phyloP scores from a whole-genome alignment of 495 filamentous ascomycete genomes.

The Hypoxylon fragiforme region DNA sequence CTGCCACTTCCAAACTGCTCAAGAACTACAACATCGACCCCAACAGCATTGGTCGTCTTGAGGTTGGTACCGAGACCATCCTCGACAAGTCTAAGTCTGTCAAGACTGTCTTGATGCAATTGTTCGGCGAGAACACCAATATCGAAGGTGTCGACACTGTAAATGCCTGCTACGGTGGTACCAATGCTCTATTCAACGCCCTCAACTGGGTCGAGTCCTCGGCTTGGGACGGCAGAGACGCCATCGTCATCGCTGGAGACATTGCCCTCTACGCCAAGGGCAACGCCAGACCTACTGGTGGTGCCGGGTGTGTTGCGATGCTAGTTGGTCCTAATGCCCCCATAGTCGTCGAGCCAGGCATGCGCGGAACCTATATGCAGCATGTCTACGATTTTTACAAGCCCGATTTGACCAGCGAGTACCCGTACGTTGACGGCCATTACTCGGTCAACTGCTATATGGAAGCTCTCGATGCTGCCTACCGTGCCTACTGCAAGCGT shows the following conservation, averaged over 20 bases:
- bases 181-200: constrained; percentile 95
- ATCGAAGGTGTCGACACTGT: constrained; percentile 95
- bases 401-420: constrained; percentile 96
- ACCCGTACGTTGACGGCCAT: constrained; percentile 95
- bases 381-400: constrained; percentile 99
- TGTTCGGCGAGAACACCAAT: constrained; percentile 86
- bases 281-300: constrained; percentile 90
- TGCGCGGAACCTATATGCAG: constrained; percentile 88
- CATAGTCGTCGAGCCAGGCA: constrained; percentile 86
- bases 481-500: constrained; percentile 90
- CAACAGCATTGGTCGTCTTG: constrained; percentile 86
- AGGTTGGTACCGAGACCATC: constrained; percentile 97
- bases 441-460: constrained; percentile 95
- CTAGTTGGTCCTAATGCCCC: constrained; percentile 92
- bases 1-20: constrained; percentile 83
- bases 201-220: constrained; percentile 99
- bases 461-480: constrained; percentile 91
- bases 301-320: constrained; percentile 93
- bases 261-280: constrained; percentile 99
- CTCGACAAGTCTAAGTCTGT: constrained; percentile 99
- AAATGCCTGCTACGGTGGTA: constrained; percentile 98
- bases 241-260: constrained; percentile 91
- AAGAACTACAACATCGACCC: constrained; percentile 93
- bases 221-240: constrained; percentile 94
- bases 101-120: constrained; percentile 99